Evolutionary conservation across 1,284 basidiomycete species (phyloP), one percentile per base, ranked within the genome.

Genomic region (Porogramme epimiltina): DNA sequence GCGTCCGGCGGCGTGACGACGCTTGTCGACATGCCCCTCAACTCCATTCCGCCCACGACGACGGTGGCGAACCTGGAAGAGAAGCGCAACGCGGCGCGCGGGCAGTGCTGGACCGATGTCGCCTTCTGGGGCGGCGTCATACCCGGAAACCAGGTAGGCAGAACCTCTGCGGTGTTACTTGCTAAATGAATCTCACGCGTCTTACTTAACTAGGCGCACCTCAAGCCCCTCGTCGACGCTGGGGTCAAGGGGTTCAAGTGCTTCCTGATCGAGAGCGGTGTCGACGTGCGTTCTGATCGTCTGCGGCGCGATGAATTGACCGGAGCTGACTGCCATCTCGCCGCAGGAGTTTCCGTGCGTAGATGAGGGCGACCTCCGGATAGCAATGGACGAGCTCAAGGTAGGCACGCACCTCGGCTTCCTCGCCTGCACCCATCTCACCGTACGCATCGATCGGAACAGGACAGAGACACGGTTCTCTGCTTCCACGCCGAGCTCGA

Each of bases 111-210:
- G 74, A 81, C 84, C 19, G 95, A 98, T 67, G 82, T 96, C 20
- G 94, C 87, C 0, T 97, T 97, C 70, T 98, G 95, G 94, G 95
- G 94, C 37, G 95, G 95, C 3, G 87, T 92, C 36, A 88, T 97
- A 48, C 95, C 95, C 3, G 87, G 85, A 5, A 96, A 98, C 73
- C 79, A 90, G 72, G 91, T 84, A 37, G n/a, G 26, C 50, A 42
- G 13, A 8, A 31, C 28, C 28, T 6, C 28, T 6, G 8, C 13
- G 8, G 28, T 31, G 13, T n/a, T 31, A 31, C 28, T 31, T 31
- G 28, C 13, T 8, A n/a, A n/a, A n/a, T n/a, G n/a, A n/a, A n/a
- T n/a, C n/a, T n/a, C n/a, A n/a, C n/a, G n/a, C n/a, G 39, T 16
- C 48, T 26, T 44, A 53, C 56, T 41, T 36, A 33, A 44, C 25